Evolutionary conservation across 78 protist species (phyloP).

Genomic region (Dictyostelium purpureum): DNA sequence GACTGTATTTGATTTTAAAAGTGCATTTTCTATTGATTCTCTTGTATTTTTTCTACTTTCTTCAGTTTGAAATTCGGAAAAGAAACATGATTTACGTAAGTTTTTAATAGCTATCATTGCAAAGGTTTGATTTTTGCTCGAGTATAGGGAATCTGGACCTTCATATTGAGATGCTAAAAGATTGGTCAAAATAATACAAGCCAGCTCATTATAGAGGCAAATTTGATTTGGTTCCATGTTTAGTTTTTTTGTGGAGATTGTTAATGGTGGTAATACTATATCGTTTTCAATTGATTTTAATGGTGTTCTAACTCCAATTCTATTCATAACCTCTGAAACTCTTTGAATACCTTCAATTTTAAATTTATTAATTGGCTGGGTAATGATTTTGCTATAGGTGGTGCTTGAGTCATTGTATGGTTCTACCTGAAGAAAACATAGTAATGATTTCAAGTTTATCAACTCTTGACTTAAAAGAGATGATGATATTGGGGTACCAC

Average conservation of each 20-base stretch:
- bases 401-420: not conserved
- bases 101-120: slow-evolving; percentile 43
- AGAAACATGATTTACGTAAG: slow-evolving; percentile 34
- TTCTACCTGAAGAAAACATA: slow-evolving; percentile 4
- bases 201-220: slow-evolving; percentile 40
- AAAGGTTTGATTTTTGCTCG: slow-evolving; percentile 6
- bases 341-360: not conserved
- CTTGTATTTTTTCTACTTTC: not conserved
- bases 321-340: not conserved
- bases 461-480: not conserved
- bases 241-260: not conserved
- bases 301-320: not conserved
- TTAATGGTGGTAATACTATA: not conserved
- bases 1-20: slow-evolving; percentile 16
- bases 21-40: not conserved
- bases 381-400: not conserved
- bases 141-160: slow-evolving; percentile 58
- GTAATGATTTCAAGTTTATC: slow-evolving; percentile 6
- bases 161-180: slow-evolving; percentile 66
- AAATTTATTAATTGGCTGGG: slow-evolving; percentile 24
- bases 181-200: slow-evolving; percentile 31
- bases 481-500: slow-evolving; percentile 51
- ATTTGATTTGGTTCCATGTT: not conserved
- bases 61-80: not conserved
- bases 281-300: not conserved